phyloP scores from a whole-genome alignment of 129 eudicot genomes.

The Solidago caesia region DNA sequence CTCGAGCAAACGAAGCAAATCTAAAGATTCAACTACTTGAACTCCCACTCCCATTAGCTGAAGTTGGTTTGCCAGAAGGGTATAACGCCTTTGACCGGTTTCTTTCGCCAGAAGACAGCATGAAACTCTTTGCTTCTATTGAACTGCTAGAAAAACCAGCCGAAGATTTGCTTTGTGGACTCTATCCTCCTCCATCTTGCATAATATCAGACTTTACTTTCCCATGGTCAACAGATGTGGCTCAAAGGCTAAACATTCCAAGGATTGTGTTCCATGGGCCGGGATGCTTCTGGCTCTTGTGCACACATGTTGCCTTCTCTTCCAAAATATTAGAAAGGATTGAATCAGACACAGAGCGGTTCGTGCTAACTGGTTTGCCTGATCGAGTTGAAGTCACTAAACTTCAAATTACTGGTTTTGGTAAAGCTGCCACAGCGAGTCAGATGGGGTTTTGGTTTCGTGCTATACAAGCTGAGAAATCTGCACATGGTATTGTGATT shows the following conservation, averaged over 20 bases:
- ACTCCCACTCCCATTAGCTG: background rate
- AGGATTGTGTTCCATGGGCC: conserved; percentile 9
- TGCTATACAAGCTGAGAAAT: background rate
- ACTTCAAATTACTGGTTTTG: background rate
- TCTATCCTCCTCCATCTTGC: conserved; percentile 2
- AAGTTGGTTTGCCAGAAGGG: conserved; percentile 8
- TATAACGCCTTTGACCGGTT: background rate
- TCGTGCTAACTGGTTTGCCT: background rate
- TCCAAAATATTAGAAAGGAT: background rate
- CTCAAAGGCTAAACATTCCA: conserved; percentile 2
- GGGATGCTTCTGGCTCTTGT: conserved; percentile 3
- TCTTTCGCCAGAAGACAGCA: background rate
- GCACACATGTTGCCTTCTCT: background rate
- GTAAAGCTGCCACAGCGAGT: background rate
- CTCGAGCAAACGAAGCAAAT: background rate
- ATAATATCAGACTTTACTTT: background rate
- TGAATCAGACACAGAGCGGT: background rate
- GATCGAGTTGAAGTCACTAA: background rate
- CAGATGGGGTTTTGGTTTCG: background rate
- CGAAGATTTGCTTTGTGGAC: background rate
- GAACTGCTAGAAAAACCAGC: background rate
- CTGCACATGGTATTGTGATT: conserved; percentile 4
- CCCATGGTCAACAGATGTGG: background rate
- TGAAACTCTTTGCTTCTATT: background rate
- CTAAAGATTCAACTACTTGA: background rate